A percentile compares a stretch with the other conserved stretches of the same genome.
Conservation (phyloP, 2,329 filamentous ascomycete species). For the Paraphaeosphaeria sporulosa region DNA sequence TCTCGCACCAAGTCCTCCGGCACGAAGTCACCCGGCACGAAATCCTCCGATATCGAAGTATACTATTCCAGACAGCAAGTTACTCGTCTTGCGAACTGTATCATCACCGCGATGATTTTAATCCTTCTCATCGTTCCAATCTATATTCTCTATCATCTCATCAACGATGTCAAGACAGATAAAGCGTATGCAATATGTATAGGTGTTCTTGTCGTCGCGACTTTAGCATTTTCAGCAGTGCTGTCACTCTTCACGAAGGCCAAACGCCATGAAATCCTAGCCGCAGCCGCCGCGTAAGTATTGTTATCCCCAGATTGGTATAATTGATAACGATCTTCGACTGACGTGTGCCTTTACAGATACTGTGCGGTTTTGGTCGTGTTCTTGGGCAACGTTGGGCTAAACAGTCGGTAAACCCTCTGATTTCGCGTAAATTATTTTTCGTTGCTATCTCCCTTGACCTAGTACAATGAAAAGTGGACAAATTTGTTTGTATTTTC, state of each 20-base stretch:
- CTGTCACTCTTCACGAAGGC: constrained; percentile 33
- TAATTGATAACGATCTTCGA: not conserved
- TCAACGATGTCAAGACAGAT: constrained; percentile 18
- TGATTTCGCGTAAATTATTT: no score
- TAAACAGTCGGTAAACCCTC: not conserved
- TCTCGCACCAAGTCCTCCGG: constrained; percentile 16
- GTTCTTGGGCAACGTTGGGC: constrained; percentile 24
- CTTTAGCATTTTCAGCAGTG: constrained; percentile 28
- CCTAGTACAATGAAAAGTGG: no score
- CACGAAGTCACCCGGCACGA: constrained; percentile 18
- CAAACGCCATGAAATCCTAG: constrained; percentile 32
- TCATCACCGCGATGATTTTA: constrained; percentile 35
- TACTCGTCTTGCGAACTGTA: constrained; percentile 21
- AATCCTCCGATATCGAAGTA: constrained; percentile 20
- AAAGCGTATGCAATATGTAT: constrained; percentile 31
- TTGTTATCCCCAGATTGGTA: not conserved
- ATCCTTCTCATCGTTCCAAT: constrained; percentile 36
- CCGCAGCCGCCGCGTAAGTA: constrained; percentile 26
- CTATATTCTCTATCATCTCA: constrained; percentile 34
- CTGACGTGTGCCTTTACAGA: not conserved
- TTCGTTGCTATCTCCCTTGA: no score
- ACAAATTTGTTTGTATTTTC: no score
- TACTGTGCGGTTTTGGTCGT: constrained; percentile 37
- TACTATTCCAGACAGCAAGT: constrained; percentile 34
- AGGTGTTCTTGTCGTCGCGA: constrained; percentile 42